Conservation (phyloP, 352 stramenopile species). For the Phytophthora sansomeana region DNA sequence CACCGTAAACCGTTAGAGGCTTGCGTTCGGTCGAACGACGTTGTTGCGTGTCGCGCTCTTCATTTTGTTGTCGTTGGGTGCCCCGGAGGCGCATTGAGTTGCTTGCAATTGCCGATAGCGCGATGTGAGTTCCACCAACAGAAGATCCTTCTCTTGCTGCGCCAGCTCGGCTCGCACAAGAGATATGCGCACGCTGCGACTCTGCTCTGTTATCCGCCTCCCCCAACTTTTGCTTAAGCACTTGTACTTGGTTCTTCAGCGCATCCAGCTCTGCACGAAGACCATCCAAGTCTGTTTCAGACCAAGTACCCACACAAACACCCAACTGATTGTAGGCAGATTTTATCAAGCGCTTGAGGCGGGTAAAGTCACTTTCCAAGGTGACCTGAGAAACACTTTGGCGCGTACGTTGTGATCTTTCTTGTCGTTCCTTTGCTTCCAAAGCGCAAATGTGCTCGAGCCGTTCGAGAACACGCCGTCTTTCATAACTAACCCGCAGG, state of each 20-base stretch:
- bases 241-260: constrained; percentile 22
- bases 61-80: constrained; percentile 3
- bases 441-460: constrained; percentile 58
- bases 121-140: constrained; percentile 58
- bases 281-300: constrained; percentile 54
- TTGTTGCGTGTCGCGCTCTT: constrained; percentile 6
- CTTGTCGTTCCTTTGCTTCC: constrained; percentile 28
- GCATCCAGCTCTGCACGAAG: constrained; percentile 35
- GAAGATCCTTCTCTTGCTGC: constrained; percentile 63
- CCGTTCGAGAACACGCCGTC: constrained; percentile 54
- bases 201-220: constrained; percentile 29
- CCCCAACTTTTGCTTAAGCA: constrained; percentile 22
- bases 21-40: constrained; percentile 15
- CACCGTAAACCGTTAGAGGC: constrained; percentile 63
- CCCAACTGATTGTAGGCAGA: constrained; percentile 59
- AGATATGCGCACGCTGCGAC: constrained; percentile 44
- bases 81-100: constrained; percentile 23
- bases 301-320: constrained; percentile 59
- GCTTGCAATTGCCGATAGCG: constrained; percentile 51
- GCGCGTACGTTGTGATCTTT: constrained; percentile 9
- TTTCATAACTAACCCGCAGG: constrained; percentile 61
- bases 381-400: constrained; percentile 4
- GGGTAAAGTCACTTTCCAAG: constrained; percentile 32
- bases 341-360: constrained; percentile 37
- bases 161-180: constrained; percentile 51